These are phyloP conservation scores for Alternaria ventricosa DNA, from an alignment of 2,329 filamentous ascomycete genomes.

Conservation along the genomic window DNA sequence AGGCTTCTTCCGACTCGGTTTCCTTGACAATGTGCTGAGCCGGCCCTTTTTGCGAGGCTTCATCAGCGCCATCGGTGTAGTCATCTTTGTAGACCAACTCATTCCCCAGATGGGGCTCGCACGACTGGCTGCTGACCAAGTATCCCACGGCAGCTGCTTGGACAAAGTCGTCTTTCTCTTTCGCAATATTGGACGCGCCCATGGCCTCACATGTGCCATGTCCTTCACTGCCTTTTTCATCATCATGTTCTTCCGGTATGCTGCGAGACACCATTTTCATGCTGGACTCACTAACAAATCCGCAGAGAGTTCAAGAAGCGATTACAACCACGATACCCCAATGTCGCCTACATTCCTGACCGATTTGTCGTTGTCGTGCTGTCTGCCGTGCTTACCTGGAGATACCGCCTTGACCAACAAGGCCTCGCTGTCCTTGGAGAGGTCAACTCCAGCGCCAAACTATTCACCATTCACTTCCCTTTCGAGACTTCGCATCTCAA, in stretches of 20 bases:
- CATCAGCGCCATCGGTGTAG: slow-evolving; percentile 95
- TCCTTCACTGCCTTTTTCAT: slow-evolving; percentile 80
- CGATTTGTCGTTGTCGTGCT: slow-evolving; percentile 88
- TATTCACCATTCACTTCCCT: slow-evolving; percentile 85
- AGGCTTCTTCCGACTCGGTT: slow-evolving; percentile 84
- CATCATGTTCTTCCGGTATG: slow-evolving; percentile 88
- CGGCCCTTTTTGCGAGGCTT: slow-evolving; percentile 92
- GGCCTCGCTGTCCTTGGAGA: slow-evolving; percentile 85
- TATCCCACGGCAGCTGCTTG: slow-evolving; percentile 83
- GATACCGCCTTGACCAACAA: slow-evolving; percentile 76
- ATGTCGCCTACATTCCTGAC: slow-evolving; percentile 88
- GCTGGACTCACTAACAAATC: slow-evolving; percentile 14
- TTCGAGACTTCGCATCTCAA: slow-evolving; percentile 78
- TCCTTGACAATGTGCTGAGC: slow-evolving; percentile 92
- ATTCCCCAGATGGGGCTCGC: slow-evolving; percentile 87
- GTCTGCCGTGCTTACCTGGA: slow-evolving; percentile 80
- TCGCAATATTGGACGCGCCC: slow-evolving; percentile 68
- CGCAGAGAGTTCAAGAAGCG: slow-evolving; percentile 78
- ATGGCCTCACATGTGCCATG: slow-evolving; percentile 77
- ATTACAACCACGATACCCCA: slow-evolving; percentile 78
- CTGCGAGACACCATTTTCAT: not conserved
- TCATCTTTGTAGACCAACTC: slow-evolving; percentile 93
- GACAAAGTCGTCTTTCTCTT: slow-evolving; percentile 85
- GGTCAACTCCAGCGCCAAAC: slow-evolving; percentile 73
- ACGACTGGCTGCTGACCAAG: slow-evolving; percentile 69